Evolutionary conservation across 805 yeast species (phyloP).

Genomic region (Monosporozyma unispora): DNA sequence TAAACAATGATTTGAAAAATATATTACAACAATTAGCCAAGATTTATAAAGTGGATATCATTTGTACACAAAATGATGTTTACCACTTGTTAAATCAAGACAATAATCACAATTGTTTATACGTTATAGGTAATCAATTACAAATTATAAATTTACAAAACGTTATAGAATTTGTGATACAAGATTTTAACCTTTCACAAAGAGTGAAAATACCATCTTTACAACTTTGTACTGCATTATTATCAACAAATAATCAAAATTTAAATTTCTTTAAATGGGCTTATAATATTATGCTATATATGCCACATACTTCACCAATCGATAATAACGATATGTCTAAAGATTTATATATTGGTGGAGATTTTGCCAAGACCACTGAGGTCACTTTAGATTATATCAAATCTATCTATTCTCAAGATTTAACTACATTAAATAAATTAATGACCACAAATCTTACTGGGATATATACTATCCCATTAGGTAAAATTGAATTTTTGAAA

Average conservation of each 20-base stretch:
- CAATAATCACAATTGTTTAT: not conserved
- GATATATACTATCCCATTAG: not conserved
- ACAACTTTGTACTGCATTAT: not conserved
- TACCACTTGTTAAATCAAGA: not conserved
- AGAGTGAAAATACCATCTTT: not conserved
- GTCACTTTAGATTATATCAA: not conserved
- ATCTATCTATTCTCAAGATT: not conserved
- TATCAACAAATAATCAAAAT: not conserved
- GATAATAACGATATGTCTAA: not conserved
- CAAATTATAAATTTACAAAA: not conserved
- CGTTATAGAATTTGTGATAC: not conserved
- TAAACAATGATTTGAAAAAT: not conserved
- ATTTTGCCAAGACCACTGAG: not conserved
- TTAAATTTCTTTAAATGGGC: not conserved
- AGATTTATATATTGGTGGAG: not conserved
- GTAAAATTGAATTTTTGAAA: not conserved
- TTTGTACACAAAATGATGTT: not conserved
- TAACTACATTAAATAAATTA: not conserved
- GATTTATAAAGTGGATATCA: conserved; percentile 2
- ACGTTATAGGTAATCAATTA: not conserved
- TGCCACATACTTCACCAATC: not conserved
- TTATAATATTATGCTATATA: not conserved
- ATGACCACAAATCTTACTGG: not conserved
- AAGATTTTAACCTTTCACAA: not conserved
- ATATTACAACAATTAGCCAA: conserved; percentile 3